Conservation (phyloP, 2,329 filamentous ascomycete species). For the Diaporthe humulicola region DNA sequence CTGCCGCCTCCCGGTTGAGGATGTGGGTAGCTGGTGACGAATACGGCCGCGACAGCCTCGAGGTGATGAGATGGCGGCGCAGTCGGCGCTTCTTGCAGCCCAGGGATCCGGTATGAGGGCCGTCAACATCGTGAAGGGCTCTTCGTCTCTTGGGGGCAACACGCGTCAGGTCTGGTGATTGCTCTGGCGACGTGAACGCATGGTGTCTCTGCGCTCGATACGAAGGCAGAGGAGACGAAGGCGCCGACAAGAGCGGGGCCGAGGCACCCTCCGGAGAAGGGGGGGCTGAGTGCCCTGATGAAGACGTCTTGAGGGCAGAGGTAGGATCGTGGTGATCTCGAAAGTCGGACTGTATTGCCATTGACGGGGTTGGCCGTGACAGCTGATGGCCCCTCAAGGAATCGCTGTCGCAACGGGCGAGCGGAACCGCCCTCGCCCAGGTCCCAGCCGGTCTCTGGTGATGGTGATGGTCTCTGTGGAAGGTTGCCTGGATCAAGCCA, state of each 20-base stretch:
- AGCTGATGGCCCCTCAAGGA: not conserved
- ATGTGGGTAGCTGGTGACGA: conserved; percentile 79
- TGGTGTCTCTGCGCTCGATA: not conserved
- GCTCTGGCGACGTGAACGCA: not conserved
- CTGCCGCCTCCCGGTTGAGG: conserved; percentile 68
- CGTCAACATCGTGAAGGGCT: conserved; percentile 70
- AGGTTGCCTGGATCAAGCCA: not conserved
- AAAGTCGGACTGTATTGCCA: conserved; percentile 30
- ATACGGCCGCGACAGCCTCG: conserved; percentile 77
- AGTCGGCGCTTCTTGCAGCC: conserved; percentile 77
- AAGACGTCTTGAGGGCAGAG: conserved; percentile 8
- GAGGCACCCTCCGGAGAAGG: not conserved
- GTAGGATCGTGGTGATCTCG: conserved; percentile 9
- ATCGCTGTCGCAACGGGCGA: not conserved
- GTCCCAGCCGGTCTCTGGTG: not conserved
- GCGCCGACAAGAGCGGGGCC: not conserved
- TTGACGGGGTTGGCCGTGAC: not conserved
- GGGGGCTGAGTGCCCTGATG: not conserved
- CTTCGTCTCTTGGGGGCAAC: conserved; percentile 62
- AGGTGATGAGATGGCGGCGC: conserved; percentile 74
- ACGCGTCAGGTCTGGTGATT: not conserved
- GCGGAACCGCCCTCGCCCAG: not conserved
- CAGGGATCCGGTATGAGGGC: conserved; percentile 62
- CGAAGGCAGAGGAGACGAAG: not conserved
- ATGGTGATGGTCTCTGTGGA: not conserved